Evolutionary conservation across 768 basidiomycete genomes (phyloP).

Genomic region (Nevesoporus exiguus): DNA sequence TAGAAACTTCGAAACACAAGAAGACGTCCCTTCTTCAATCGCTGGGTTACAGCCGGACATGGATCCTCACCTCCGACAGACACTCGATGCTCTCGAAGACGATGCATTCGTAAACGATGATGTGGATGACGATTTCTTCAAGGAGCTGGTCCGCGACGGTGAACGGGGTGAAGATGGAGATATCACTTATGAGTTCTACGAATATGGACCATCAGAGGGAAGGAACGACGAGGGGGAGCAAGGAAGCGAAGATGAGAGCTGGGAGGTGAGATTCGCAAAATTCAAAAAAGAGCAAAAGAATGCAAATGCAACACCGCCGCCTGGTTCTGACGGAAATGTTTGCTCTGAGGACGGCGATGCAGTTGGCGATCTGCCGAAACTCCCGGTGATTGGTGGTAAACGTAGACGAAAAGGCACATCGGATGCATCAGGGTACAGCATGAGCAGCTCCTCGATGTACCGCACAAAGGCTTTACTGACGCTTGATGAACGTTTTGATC

Average conservation of each 20-base stretch:
- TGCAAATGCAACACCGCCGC: constrained; percentile 13
- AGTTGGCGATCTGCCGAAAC: constrained; percentile 65
- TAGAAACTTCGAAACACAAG: constrained; percentile 68
- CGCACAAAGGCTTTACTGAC: constrained; percentile 85
- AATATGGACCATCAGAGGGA: constrained; percentile 35
- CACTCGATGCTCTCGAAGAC: constrained; percentile 91
- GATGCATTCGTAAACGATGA: constrained; percentile 87
- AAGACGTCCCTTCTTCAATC: constrained; percentile 77
- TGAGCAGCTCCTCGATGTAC: constrained; percentile 96
- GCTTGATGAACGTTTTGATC: constrained; percentile 91
- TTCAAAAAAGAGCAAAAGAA: constrained; percentile 60
- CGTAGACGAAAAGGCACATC: constrained; percentile 70
- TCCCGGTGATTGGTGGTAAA: constrained; percentile 79
- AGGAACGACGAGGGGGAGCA: constrained; percentile 21
- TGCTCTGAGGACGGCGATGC: constrained; percentile 79
- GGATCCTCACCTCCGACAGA: constrained; percentile 93
- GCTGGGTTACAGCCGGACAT: constrained; percentile 92
- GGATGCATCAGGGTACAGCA: constrained; percentile 91
- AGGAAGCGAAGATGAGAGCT: constrained; percentile 39
- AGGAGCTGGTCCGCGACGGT: constrained; percentile 65
- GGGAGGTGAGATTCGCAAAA: constrained; percentile 77
- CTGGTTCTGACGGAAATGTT: constrained; percentile 49
- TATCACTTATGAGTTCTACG: constrained; percentile 63
- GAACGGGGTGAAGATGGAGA: constrained; percentile 62
- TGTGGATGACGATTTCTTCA: constrained; percentile 74